Conservation (phyloP, 1,139 yeast species). For the Candida tunisiensis region DNA sequence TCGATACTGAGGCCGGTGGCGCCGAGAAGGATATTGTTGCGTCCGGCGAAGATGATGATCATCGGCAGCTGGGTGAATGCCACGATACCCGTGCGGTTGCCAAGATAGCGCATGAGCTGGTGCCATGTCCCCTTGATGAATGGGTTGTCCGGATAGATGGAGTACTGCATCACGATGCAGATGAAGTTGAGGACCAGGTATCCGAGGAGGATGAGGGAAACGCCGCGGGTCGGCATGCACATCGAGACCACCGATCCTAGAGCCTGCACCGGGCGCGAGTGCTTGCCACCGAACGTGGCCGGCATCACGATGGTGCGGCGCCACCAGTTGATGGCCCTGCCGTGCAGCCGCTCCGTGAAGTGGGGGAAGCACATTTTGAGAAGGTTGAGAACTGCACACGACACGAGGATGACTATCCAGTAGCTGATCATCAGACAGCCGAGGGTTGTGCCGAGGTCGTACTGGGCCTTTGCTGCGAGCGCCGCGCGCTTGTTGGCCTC, state of each 20-base stretch:
- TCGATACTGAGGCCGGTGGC: constrained; percentile 46
- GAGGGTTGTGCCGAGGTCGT: too few relatives aligned
- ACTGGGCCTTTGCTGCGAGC: too few relatives aligned
- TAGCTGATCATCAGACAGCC: too few relatives aligned
- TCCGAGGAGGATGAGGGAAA: constrained; percentile 12
- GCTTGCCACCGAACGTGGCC: constrained; percentile 11
- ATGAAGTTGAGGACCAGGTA: constrained; percentile 8
- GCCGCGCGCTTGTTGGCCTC: too few relatives aligned
- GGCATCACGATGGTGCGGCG: too few relatives aligned
- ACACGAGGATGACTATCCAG: too few relatives aligned
- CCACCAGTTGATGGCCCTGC: too few relatives aligned
- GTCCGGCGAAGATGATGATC: constrained; percentile 38
- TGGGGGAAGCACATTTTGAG: too few relatives aligned
- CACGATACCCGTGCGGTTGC: constrained; percentile 41
- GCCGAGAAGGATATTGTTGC: constrained; percentile 40
- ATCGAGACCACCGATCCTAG: constrained; percentile 6
- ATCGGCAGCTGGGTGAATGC: constrained; percentile 36
- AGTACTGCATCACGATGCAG: constrained; percentile 4
- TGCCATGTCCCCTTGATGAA: constrained; percentile 4
- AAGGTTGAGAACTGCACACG: too few relatives aligned
- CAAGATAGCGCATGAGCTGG: constrained; percentile 19
- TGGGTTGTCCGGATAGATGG: constrained; percentile 5
- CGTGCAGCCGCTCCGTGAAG: too few relatives aligned
- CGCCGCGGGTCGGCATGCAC: constrained; percentile 16
- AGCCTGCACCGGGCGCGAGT: constrained; percentile 8